phyloP scores from a whole-genome alignment of 2,329 filamentous ascomycete genomes.

The Nemania diffusa region DNA sequence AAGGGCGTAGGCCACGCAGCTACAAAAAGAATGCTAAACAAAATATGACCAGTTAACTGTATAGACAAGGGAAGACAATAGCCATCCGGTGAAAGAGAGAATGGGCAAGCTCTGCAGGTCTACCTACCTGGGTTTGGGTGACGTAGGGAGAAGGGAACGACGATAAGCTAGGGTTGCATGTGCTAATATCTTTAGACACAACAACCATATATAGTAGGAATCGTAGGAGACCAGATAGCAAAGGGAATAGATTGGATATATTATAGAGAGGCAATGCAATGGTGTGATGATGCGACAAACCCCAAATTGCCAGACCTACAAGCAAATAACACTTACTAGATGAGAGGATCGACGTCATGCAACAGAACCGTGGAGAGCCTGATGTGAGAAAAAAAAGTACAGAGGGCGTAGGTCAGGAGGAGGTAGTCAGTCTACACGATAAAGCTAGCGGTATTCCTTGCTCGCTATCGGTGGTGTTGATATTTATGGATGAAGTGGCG shows the following conservation, averaged over 20 bases:
- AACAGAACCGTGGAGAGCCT: neutral
- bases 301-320: neutral
- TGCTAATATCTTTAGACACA: neutral
- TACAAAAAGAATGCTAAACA: neutral
- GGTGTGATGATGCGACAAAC: conserved; percentile 17
- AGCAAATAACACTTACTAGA: conserved; percentile 24
- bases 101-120: neutral
- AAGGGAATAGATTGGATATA: neutral
- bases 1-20: conserved; percentile 3
- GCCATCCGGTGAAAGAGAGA: neutral
- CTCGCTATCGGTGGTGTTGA: neutral
- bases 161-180: neutral
- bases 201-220: neutral
- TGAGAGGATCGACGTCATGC: conserved; percentile 29
- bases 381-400: neutral
- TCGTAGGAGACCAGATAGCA: neutral
- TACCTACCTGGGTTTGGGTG: neutral
- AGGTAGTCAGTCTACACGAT: neutral
- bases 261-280: neutral
- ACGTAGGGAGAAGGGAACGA: neutral
- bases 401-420: neutral
- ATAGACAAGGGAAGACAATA: neutral
- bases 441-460: conserved; percentile 1
- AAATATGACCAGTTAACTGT: neutral
- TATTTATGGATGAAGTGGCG: conserved; percentile 8